Evolutionary conservation across 306 rosid genomes (phyloP).

Genomic region (Dryas octopetala): DNA sequence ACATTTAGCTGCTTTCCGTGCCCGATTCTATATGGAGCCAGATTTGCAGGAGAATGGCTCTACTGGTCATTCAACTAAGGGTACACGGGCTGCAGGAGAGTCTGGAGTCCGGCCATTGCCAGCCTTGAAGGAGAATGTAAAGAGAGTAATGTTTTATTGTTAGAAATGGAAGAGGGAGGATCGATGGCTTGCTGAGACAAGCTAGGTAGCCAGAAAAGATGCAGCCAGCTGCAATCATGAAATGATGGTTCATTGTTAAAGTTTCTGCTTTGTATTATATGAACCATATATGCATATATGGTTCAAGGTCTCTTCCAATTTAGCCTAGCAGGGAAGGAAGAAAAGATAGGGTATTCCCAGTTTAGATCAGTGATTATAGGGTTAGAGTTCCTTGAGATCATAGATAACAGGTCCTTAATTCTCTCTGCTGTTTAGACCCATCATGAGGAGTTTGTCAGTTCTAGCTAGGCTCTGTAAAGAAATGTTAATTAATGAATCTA

Average conservation of each 20-base stretch:
- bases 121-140: conserved; percentile 89
- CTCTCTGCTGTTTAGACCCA: conserved; percentile 19
- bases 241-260: conserved; percentile 7
- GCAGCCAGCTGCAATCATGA: conserved; percentile 22
- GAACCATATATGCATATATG: conserved; percentile 13
- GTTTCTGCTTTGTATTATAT: conserved; percentile 32
- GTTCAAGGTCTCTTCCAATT: conserved; percentile 27
- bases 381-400: conserved; percentile 29
- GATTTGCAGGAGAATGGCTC: conserved; percentile 76
- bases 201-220: conserved; percentile 21
- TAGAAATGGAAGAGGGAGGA: conserved; percentile 32
- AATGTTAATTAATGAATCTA: conserved; percentile 9
- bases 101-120: conserved; percentile 86
- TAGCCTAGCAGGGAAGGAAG: background rate
- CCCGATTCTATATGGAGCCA: conserved; percentile 91
- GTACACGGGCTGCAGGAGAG: conserved; percentile 51
- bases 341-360: background rate
- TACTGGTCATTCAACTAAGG: conserved; percentile 45
- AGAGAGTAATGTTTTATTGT: conserved; percentile 97
- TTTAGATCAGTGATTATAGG: conserved; percentile 40
- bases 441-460: background rate
- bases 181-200: conserved; percentile 7
- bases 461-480: conserved; percentile 25
- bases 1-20: conserved; percentile 93
- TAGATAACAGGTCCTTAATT: conserved; percentile 13